phyloP scores from a whole-genome alignment of 176 grass and related monocot genomes.

The Bolboschoenus planiculmis region DNA sequence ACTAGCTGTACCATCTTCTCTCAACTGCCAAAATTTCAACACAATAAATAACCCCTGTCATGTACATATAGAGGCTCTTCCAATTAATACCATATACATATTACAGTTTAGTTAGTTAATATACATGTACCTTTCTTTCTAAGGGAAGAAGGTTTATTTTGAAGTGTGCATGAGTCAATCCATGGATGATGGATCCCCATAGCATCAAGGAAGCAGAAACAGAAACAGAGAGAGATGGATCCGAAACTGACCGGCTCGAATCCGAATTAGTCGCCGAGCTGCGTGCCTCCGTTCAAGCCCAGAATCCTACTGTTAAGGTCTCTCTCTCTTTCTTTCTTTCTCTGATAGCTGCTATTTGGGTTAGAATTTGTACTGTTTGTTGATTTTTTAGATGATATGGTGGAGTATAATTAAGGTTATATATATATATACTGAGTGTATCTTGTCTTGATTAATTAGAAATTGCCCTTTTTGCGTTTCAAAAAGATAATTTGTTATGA shows the following conservation, averaged over 20 bases:
- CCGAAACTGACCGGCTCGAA: background rate
- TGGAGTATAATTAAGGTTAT: background rate
- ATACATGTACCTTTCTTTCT: background rate
- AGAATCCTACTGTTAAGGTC: conserved; percentile 1
- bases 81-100: background rate
- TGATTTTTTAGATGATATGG: background rate
- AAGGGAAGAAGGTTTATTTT: background rate
- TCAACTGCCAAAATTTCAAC: background rate
- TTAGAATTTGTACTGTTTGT: background rate
- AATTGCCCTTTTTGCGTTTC: background rate
- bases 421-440: background rate
- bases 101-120: background rate
- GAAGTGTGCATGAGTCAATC: background rate
- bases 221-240: background rate
- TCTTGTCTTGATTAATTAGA: background rate
- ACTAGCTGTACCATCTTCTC: background rate
- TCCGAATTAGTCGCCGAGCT: conserved; percentile 4
- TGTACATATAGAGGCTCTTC: background rate
- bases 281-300: background rate
- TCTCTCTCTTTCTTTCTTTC: background rate
- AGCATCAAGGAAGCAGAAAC: background rate
- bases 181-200: conserved; percentile 11
- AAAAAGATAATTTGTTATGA: background rate
- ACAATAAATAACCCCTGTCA: background rate
- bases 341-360: background rate